Evolutionary conservation across 2,329 filamentous ascomycete species (phyloP).

Genomic region (Colletotrichum graminicola): DNA sequence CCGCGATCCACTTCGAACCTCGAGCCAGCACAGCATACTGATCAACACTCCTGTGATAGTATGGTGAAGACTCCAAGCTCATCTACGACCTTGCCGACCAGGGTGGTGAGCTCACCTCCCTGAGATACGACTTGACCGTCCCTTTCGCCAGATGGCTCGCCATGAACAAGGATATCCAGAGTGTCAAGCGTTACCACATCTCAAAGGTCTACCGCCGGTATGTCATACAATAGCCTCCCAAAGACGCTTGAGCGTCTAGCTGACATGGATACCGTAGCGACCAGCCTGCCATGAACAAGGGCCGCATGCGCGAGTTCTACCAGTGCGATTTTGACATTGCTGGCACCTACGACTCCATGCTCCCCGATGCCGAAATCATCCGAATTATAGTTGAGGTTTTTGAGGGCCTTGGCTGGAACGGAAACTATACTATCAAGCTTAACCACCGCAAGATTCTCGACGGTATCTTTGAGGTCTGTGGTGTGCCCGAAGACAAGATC

Average conservation of each 20-base stretch:
- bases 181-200: slow-evolving; percentile 95
- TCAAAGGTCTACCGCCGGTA: slow-evolving; percentile 77
- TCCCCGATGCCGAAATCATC: slow-evolving; percentile 91
- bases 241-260: background rate
- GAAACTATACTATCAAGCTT: slow-evolving; percentile 86
- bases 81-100: slow-evolving; percentile 75
- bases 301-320: slow-evolving; percentile 95
- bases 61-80: slow-evolving; percentile 88
- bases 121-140: slow-evolving; percentile 90
- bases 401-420: slow-evolving; percentile 79
- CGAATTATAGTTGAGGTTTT: slow-evolving; percentile 89
- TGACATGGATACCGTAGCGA: slow-evolving; percentile 63
- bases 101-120: slow-evolving; percentile 81
- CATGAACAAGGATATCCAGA: slow-evolving; percentile 86
- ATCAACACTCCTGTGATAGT: slow-evolving; percentile 16
- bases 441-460: slow-evolving; percentile 97
- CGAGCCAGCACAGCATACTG: slow-evolving; percentile 8
- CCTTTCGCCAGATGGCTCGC: slow-evolving; percentile 93
- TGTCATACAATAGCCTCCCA: background rate
- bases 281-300: slow-evolving; percentile 88
- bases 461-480: slow-evolving; percentile 90
- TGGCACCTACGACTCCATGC: slow-evolving; percentile 88
- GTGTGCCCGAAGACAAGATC: slow-evolving; percentile 88
- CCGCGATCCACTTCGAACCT: slow-evolving; percentile 30
- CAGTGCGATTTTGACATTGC: slow-evolving; percentile 98